Conservation (phyloP, 192 early-diverging fungal species). For the Jimgerdemannia lactiflua region DNA sequence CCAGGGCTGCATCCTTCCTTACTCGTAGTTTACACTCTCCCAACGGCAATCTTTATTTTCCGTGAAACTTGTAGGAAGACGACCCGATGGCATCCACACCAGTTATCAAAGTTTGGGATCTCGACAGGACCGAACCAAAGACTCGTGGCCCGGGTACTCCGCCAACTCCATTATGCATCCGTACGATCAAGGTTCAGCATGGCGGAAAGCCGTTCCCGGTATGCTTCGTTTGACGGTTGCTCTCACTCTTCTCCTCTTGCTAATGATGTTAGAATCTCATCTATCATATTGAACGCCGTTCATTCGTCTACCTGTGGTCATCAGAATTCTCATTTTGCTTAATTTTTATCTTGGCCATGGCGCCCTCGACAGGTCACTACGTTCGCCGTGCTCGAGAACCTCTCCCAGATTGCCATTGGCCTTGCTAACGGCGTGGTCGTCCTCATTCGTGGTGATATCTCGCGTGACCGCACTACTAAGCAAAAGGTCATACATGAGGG, state of each 20-base stretch:
- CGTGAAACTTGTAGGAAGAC: slow-evolving; percentile 39
- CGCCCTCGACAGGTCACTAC: slow-evolving; percentile 43
- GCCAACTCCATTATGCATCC: slow-evolving; percentile 49
- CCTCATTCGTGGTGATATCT: slow-evolving; percentile 78
- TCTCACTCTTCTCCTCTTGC: slow-evolving; percentile 36
- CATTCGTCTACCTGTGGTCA: too few species aligned
- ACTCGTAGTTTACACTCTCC: background rate
- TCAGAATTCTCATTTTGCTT: too few species aligned
- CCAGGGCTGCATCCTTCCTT: background rate
- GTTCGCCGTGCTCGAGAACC: slow-evolving; percentile 69
- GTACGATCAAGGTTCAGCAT: slow-evolving; percentile 68
- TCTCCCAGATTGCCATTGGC: slow-evolving; percentile 89
- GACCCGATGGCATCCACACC: slow-evolving; percentile 42
- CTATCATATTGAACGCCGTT: too few species aligned
- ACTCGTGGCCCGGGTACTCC: slow-evolving; percentile 32
- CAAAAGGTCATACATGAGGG: slow-evolving; percentile 82
- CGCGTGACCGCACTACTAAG: slow-evolving; percentile 73
- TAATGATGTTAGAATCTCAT: too few species aligned
- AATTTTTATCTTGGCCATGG: slow-evolving; percentile 22
- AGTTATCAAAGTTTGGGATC: slow-evolving; percentile 78
- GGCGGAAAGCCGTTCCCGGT: slow-evolving; percentile 65
- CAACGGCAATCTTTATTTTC: slow-evolving; percentile 26
- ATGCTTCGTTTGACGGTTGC: slow-evolving; percentile 3
- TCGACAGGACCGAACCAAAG: slow-evolving; percentile 52
- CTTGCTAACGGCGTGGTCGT: slow-evolving; percentile 91